Conservation (phyloP, 2,329 filamentous ascomycete genomes). For the Hymenoscyphus salicellus region DNA sequence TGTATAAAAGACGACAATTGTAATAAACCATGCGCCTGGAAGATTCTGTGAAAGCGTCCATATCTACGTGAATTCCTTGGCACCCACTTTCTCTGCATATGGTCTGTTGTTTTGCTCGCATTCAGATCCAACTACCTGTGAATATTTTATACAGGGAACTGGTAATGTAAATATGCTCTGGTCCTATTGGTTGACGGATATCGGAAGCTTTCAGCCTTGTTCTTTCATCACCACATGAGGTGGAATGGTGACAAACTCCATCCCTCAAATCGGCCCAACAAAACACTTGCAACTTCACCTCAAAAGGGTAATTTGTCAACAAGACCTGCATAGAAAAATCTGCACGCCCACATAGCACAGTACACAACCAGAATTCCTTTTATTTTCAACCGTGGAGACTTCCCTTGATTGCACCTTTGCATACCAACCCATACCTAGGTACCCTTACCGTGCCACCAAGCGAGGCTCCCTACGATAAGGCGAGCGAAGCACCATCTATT, state of each 20-base stretch:
- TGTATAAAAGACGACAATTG: constrained; percentile 33
- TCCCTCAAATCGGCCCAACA: background rate
- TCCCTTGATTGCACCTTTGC: background rate
- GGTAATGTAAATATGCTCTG: background rate
- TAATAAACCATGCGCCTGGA: background rate
- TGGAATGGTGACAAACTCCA: background rate
- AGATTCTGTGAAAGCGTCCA: background rate
- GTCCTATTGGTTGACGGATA: background rate
- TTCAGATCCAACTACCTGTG: no score
- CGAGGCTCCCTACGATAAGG: constrained; percentile 10
- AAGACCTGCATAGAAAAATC: background rate
- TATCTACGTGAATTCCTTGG: background rate
- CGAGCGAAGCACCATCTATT: background rate
- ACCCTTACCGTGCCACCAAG: background rate
- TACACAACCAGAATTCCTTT: no score
- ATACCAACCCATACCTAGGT: background rate
- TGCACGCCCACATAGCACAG: no score
- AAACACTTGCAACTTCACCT: background rate
- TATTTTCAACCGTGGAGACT: background rate
- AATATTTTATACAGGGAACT: background rate
- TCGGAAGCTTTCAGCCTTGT: background rate
- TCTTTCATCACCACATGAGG: background rate
- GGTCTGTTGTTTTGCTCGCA: no score
- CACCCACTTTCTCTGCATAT: no score
- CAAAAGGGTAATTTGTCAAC: background rate